Conservation (phyloP, 805 yeast genomes). For the Blastobotrys terrestris region DNA sequence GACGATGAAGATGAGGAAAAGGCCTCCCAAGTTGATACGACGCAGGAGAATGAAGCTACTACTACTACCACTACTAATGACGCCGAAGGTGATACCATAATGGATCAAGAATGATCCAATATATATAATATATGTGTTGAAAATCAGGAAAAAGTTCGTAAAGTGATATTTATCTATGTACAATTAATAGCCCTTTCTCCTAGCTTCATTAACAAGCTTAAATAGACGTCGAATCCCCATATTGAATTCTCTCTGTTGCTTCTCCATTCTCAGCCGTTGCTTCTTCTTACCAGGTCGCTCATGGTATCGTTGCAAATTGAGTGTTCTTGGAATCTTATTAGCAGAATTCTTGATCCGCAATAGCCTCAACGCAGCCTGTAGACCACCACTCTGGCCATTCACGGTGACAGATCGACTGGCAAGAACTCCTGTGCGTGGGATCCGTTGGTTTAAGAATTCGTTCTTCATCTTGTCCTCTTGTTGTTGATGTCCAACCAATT, state of each 20-base stretch:
- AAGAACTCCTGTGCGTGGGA: slow-evolving; percentile 29
- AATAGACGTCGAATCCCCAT: slow-evolving; percentile 30
- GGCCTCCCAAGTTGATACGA: not conserved
- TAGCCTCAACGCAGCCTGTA: slow-evolving; percentile 23
- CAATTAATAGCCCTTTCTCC: slow-evolving; percentile 24
- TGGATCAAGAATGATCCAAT: slow-evolving; percentile 2
- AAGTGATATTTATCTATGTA: not conserved
- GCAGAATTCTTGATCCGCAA: slow-evolving; percentile 24
- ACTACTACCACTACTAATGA: not conserved
- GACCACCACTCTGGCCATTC: slow-evolving; percentile 14
- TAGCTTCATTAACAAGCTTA: slow-evolving; percentile 30
- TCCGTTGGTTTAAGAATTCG: slow-evolving; percentile 8
- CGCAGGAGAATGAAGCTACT: not conserved
- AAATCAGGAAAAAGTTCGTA: not conserved
- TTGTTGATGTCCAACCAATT: not conserved
- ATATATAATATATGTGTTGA: not conserved
- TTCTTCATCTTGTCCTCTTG: slow-evolving; percentile 7
- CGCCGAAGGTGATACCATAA: slow-evolving; percentile 2
- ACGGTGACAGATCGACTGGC: slow-evolving; percentile 31
- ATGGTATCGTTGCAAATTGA: slow-evolving; percentile 26
- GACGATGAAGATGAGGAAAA: slow-evolving; percentile 1
- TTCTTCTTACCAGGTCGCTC: slow-evolving; percentile 32
- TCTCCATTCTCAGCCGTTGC: slow-evolving; percentile 26
- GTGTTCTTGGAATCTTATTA: slow-evolving; percentile 25
- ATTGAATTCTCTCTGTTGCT: slow-evolving; percentile 28